Percentiles rank a stretch among this genome's conserved stretches.
Evolutionary conservation across 1,284 basidiomycete genomes (phyloP).

Genomic region (Agaricales sp.): DNA sequence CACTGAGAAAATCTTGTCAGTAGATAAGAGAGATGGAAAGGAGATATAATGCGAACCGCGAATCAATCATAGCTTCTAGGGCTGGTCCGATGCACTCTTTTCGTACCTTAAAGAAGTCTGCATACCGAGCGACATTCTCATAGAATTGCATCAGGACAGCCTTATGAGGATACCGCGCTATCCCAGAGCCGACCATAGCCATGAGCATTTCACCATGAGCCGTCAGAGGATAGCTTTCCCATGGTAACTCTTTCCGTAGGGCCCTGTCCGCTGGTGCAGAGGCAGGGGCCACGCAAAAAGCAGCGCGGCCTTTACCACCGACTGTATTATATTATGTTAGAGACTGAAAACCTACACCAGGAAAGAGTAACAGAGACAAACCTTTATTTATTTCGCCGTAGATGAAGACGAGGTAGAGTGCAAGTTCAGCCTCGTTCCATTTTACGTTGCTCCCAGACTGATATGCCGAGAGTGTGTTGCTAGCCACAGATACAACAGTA

Average conservation of each 20-base stretch:
- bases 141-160: conserved; percentile 92
- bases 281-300: conserved; percentile 59
- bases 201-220: conserved; percentile 86
- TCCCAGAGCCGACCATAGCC: conserved; percentile 74
- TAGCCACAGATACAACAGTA: conserved; percentile 60
- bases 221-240: conserved; percentile 81
- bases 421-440: conserved; percentile 95
- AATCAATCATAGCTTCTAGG: conserved; percentile 83
- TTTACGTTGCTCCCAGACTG: conserved; percentile 50
- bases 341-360: neutral
- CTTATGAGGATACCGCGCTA: conserved; percentile 79
- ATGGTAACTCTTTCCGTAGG: conserved; percentile 61
- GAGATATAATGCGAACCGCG: conserved; percentile 39
- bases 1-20: conserved; percentile 38
- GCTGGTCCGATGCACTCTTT: conserved; percentile 81
- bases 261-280: conserved; percentile 45
- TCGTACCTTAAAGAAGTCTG: conserved; percentile 93
- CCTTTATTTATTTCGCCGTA: conserved; percentile 91
- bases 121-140: conserved; percentile 86
- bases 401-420: conserved; percentile 84
- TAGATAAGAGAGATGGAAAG: conserved; percentile 2
- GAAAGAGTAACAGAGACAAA: conserved; percentile 19
- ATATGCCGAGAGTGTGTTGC: conserved; percentile 65
- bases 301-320: conserved; percentile 64
- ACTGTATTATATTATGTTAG: too few species aligned